Percentiles rank a stretch among this genome's conserved stretches.
Conservation (phyloP, 768 basidiomycete species). For the Hydnum rufescens region DNA sequence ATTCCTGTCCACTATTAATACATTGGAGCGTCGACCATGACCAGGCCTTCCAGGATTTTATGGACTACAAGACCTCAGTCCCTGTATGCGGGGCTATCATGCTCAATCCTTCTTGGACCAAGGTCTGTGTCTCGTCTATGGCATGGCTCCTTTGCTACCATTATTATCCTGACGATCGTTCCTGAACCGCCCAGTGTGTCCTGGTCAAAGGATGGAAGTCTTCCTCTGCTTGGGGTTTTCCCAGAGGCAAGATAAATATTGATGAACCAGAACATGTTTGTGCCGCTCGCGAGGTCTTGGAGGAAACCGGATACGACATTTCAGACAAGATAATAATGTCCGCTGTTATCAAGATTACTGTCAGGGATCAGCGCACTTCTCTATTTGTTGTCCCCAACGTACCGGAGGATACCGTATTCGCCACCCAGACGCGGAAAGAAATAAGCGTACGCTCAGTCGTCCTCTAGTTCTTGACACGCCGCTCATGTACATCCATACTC, state of each 20-base stretch:
- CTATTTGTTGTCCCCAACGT: slow-evolving; percentile 80
- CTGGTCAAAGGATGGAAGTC: slow-evolving; percentile 97
- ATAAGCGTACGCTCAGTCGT: slow-evolving; percentile 78
- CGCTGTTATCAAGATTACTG: slow-evolving; percentile 64
- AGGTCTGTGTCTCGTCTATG: slow-evolving; percentile 33
- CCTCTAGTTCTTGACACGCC: slow-evolving; percentile 1
- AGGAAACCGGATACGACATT: slow-evolving; percentile 92
- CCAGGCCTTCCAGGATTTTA: slow-evolving; percentile 70
- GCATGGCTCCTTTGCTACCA: slow-evolving; percentile 5
- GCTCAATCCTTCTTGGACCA: slow-evolving; percentile 80
- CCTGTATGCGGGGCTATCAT: slow-evolving; percentile 97
- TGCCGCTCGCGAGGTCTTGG: slow-evolving; percentile 85
- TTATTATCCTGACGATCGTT: no score
- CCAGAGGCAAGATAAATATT: slow-evolving; percentile 98
- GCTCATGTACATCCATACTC: background rate
- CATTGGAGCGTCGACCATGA: slow-evolving; percentile 76
- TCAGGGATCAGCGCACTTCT: slow-evolving; percentile 79
- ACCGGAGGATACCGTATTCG: slow-evolving; percentile 71
- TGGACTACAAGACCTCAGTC: slow-evolving; percentile 90
- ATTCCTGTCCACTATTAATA: slow-evolving; percentile 60
- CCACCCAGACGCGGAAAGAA: slow-evolving; percentile 91
- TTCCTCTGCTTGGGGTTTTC: slow-evolving; percentile 96
- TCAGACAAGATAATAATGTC: slow-evolving; percentile 41
- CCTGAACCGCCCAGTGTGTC: slow-evolving; percentile 43
- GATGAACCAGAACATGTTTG: slow-evolving; percentile 68